Evolutionary conservation across 208 protist genomes (phyloP), one percentile per base, ranked within the genome.

Genomic region (Crithidia thermophila): DNA sequence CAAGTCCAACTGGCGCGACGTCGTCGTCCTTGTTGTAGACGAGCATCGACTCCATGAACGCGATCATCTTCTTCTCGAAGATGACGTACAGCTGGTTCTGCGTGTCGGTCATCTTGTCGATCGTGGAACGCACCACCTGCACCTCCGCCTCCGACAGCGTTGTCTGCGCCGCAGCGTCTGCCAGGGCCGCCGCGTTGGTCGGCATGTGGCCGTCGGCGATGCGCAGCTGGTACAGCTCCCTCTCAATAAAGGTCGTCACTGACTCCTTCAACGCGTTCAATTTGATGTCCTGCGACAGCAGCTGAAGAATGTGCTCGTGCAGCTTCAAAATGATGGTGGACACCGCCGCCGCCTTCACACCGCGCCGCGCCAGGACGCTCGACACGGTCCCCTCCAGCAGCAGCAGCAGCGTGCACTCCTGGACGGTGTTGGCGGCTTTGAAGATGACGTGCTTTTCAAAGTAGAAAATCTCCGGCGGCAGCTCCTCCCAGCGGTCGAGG

Each of bases 51-150:
- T 77, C 72, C 62, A 75, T 62, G 51, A 56, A 75, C 66, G 79
- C 57, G 36, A 91, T 27, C 53, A 94, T 65, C 28, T 84, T 83
- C 31, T 74, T 73, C 67, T 94, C 88, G 70, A 94, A 94, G 14
- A 75, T 71, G 9, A 82, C 47, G 71, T 94, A 94, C 37, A 92
- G 82, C 11, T 49, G 64, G 36, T 79, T 81, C 31, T 77, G 74
- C 27, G 88, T 94, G 67, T 94, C 78, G 9, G 82, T 90, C 88
- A 94, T 94, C 67, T 90, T 94, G 58, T 92, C 84, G 23, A 94
- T 84, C 30, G 75, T 81, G 21, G 72, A 52, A 5, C 61, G 62
- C 31, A 94, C 53, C 18, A 76, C 68, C 34, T 69, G 69, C 39
- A 60, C 49, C 78, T 94, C 85, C 13, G 40, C 52, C 14, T 86